These are phyloP conservation scores for Fagus crenata DNA, from an alignment of 306 rosid genomes.

Conservation along the genomic window DNA sequence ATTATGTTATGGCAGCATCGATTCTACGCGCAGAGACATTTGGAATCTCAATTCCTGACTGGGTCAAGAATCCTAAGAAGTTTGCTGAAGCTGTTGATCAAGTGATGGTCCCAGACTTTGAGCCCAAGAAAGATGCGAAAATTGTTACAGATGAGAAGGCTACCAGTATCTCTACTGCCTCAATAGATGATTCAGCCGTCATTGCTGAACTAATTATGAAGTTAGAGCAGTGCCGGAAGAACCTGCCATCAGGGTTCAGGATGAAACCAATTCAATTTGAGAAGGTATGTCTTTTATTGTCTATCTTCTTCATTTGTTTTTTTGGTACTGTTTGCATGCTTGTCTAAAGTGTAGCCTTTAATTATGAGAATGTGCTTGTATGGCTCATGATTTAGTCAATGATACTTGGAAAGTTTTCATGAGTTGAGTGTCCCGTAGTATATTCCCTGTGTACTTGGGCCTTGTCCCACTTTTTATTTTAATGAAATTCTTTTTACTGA, in stretches of 20 bases:
- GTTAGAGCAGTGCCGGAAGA: slow-evolving; percentile 59
- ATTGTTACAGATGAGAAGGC: slow-evolving; percentile 95
- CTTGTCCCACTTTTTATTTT: no score
- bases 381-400: neutral
- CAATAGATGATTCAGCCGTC: slow-evolving; percentile 79
- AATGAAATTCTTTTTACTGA: no score
- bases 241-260: slow-evolving; percentile 64
- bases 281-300: slow-evolving; percentile 49
- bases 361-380: neutral
- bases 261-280: slow-evolving; percentile 97
- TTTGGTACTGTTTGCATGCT: slow-evolving; percentile 10
- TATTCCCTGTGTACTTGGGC: no score
- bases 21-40: slow-evolving; percentile 86
- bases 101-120: slow-evolving; percentile 77
- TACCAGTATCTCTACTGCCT: slow-evolving; percentile 66
- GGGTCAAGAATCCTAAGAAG: slow-evolving; percentile 71
- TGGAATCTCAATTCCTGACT: slow-evolving; percentile 84
- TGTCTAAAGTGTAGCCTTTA: neutral
- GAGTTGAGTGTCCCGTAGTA: no score
- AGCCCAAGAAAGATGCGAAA: slow-evolving; percentile 78
- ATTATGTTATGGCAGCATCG: slow-evolving; percentile 75
- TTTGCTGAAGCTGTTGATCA: slow-evolving; percentile 71
- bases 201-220: slow-evolving; percentile 65
- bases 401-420: neutral
- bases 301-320: neutral